phyloP scores from a whole-genome alignment of 257 asterid species.

The Solanum chiquidenum region DNA sequence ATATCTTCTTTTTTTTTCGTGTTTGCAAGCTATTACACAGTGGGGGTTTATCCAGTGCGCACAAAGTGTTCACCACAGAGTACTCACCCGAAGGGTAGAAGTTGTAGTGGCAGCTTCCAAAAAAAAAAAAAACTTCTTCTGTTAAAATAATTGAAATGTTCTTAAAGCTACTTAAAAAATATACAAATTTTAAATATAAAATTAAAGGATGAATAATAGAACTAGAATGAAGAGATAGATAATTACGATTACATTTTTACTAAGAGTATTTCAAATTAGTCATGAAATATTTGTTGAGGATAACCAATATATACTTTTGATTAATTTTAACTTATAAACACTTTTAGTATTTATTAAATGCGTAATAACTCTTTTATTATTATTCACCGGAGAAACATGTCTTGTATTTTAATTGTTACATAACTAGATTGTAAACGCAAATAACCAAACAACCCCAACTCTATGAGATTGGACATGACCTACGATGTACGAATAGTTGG shows the following conservation, averaged over 20 bases:
- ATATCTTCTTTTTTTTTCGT: too few species aligned
- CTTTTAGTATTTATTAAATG: not conserved
- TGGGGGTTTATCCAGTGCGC: too few species aligned
- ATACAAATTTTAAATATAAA: too few species aligned
- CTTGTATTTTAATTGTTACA: too few species aligned
- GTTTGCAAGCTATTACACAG: too few species aligned
- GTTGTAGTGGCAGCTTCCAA: too few species aligned
- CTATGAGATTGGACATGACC: too few species aligned
- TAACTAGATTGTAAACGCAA: too few species aligned
- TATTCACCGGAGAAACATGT: not conserved
- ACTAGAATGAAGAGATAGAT: not conserved
- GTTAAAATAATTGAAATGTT: not conserved
- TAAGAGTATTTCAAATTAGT: not conserved
- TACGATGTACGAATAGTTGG: too few species aligned
- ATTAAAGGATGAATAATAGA: not conserved
- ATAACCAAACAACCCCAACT: too few species aligned
- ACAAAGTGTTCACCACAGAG: too few species aligned
- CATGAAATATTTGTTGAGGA: not conserved
- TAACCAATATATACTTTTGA: not conserved
- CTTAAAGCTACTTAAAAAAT: not conserved
- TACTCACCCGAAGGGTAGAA: too few species aligned
- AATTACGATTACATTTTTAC: not conserved
- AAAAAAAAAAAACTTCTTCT: not conserved
- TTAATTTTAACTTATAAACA: not conserved
- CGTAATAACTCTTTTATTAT: not conserved